Evolutionary conservation across 371 early-diverging fungal genomes (phyloP).

Genomic region (Actinomortierella ambigua): DNA sequence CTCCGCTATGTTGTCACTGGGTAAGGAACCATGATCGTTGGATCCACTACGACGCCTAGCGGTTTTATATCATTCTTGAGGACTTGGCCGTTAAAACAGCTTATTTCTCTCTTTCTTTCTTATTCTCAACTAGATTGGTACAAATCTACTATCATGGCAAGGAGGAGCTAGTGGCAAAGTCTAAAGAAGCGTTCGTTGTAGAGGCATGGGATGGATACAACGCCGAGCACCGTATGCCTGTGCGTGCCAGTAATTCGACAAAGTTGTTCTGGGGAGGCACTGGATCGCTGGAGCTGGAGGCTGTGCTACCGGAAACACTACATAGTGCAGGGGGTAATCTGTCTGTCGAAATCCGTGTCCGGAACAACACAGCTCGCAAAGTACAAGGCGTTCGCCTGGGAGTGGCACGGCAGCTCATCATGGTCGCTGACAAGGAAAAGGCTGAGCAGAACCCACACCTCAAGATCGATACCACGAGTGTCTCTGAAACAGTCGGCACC

Average conservation of each 20-base stretch:
- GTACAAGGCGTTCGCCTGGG: constrained; percentile 60
- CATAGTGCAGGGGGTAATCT: constrained; percentile 56
- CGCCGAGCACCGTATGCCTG: constrained; percentile 37
- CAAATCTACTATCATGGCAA: constrained; percentile 52
- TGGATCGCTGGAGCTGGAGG: constrained; percentile 53
- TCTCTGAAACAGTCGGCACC: constrained; percentile 51
- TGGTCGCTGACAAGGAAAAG: constrained; percentile 49
- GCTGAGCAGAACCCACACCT: constrained; percentile 39
- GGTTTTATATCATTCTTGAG: constrained; percentile 6
- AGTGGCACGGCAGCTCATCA: constrained; percentile 49
- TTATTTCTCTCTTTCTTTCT: neutral
- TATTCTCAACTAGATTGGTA: constrained; percentile 45
- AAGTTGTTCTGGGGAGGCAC: constrained; percentile 54
- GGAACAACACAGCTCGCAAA: constrained; percentile 53
- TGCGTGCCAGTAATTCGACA: constrained; percentile 46
- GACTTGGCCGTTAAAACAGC: neutral
- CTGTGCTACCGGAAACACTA: constrained; percentile 44
- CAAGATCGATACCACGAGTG: constrained; percentile 44
- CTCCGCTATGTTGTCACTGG: constrained; percentile 61
- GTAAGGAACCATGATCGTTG: constrained; percentile 31
- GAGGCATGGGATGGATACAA: constrained; percentile 56
- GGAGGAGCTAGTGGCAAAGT: constrained; percentile 52
- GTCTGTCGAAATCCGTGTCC: constrained; percentile 54
- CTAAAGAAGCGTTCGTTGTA: constrained; percentile 59
- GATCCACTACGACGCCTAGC: no score